Evolutionary conservation across 768 basidiomycete genomes (phyloP), one percentile per base, ranked within the genome.

Genomic region (Leccinellum luteum): DNA sequence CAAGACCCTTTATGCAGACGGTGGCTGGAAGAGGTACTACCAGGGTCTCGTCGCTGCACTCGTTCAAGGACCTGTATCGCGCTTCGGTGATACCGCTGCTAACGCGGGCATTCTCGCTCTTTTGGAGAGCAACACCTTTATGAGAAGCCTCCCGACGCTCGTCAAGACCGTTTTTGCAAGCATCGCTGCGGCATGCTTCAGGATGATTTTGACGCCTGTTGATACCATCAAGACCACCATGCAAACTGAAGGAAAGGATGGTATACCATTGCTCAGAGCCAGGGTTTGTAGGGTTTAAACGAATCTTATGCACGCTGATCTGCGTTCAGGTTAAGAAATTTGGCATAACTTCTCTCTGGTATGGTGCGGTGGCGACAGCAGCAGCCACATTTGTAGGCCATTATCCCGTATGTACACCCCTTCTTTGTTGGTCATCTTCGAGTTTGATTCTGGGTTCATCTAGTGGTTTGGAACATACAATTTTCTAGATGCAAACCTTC

Each of bases 221-320:
- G 95, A 98, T 73, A 95, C 95, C 1, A 66, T 97, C 61, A 97
- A 98, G 81, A 98, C 96, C 4, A 98, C 94, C 1, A 76, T 98
- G 74, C 96, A 98, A 74, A 90, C 96, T 0, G 87, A 95, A 66
- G 95, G 95, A 13, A 82, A 79, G 60, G 70, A 75, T 1, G 95
- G 91, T 0, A 75, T 87, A 54, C 66, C 69, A 31, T 82, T 98
- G 50, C 75, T 98, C 35, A 80, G 76, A 56, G 76, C 79, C 3
- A 79, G 95, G 62, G 85, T 92, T 60, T 51, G 25, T 25, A 23
- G 0, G 13, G 2, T 9, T 12, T 30, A 31, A 19, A 6, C 21
- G 10, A 27, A 27, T 52, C 34, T 51, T 21, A 55, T 32, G 6
- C 21, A 25, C 3, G 31, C 47, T 52, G n/a, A n/a, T 49, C 25